phyloP scores from a whole-genome alignment of 2,329 filamentous ascomycete species.

The Arthroderma uncinatum region DNA sequence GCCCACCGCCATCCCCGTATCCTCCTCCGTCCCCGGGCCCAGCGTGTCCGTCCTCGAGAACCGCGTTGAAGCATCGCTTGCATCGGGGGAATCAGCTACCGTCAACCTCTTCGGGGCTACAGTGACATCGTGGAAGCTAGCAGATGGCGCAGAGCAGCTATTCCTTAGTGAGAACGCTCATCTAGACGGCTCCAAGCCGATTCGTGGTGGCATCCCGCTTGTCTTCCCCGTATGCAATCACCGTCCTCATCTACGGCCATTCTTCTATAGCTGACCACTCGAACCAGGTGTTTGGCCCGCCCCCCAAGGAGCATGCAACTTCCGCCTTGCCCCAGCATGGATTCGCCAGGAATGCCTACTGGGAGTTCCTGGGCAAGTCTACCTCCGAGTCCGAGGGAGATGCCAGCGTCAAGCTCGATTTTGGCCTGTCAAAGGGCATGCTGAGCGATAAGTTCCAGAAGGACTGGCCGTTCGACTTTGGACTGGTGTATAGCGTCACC shows the following conservation, averaged over 20 bases:
- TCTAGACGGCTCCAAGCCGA: conserved; percentile 77
- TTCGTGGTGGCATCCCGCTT: conserved; percentile 81
- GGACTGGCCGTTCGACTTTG: conserved; percentile 79
- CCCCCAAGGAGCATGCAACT: conserved; percentile 65
- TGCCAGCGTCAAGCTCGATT: conserved; percentile 81
- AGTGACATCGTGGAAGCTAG: conserved; percentile 84
- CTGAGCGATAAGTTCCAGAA: conserved; percentile 57
- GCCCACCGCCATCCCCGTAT: conserved; percentile 62
- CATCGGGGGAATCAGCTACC: conserved; percentile 75
- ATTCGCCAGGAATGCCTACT: conserved; percentile 41
- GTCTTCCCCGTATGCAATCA: conserved; percentile 73
- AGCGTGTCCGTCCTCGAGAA: conserved; percentile 63
- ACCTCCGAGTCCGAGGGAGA: conserved; percentile 54
- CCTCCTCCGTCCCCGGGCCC: conserved; percentile 63
- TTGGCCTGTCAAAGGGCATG: conserved; percentile 68
- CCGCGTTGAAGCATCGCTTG: conserved; percentile 66
- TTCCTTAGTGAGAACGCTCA: conserved; percentile 72
- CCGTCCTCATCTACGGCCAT: too few species aligned
- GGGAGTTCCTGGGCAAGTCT: conserved; percentile 90
- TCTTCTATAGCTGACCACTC: background rate
- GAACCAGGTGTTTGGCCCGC: conserved; percentile 67
- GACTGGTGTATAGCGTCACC: conserved; percentile 85
- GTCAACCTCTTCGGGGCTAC: conserved; percentile 87
- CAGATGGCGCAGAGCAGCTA: conserved; percentile 66
- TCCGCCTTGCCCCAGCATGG: conserved; percentile 63